Conservation (phyloP, 1,284 basidiomycete genomes). For the Ceraceosorus guamensis region DNA sequence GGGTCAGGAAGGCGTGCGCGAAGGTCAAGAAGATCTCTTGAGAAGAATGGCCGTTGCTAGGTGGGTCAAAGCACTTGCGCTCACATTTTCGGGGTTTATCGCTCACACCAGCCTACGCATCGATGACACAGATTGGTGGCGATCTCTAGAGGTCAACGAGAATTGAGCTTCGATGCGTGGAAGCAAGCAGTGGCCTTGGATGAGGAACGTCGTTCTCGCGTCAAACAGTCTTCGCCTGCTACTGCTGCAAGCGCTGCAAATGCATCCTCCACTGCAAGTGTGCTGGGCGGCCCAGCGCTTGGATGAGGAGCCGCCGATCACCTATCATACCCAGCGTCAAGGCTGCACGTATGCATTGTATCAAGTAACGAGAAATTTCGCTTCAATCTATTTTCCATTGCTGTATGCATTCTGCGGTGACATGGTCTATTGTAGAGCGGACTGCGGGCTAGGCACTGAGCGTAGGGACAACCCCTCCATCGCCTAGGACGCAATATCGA, state of each 20-base stretch:
- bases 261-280: no score
- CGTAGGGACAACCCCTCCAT: no score
- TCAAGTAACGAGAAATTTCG: no score
- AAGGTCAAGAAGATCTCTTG: neutral
- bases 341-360: no score
- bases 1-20: neutral
- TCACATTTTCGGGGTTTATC: neutral
- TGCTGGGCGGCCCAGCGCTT: no score
- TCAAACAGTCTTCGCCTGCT: neutral
- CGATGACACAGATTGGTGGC: neutral
- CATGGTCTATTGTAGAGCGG: no score
- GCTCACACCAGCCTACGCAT: no score
- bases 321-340: no score
- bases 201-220: neutral
- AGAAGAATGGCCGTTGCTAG: neutral
- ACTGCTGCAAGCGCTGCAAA: neutral
- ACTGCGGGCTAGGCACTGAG: no score
- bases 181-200: neutral
- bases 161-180: neutral
- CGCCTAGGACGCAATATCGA: slow-evolving; percentile 35
- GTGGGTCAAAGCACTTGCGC: neutral
- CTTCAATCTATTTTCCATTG: no score
- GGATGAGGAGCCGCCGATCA: no score
- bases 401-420: no score
- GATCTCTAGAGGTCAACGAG: neutral